These are phyloP conservation scores for Trichoderma sp. DNA, from an alignment of 2,329 filamentous ascomycete species.

Conservation along the genomic window DNA sequence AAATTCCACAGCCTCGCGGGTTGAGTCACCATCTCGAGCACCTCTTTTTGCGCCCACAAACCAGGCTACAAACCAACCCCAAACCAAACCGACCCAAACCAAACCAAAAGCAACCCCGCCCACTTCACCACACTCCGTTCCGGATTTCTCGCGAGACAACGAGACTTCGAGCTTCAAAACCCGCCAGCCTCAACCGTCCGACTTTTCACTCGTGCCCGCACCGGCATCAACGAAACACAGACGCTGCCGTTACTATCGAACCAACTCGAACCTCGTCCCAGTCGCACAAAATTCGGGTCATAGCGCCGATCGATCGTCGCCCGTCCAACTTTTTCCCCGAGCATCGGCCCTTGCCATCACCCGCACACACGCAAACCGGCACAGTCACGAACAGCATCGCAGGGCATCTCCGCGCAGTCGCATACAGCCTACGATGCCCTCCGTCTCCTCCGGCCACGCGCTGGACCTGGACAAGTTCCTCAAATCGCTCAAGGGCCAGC, in stretches of 20 bases:
- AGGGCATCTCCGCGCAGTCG: not conserved
- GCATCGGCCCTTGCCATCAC: constrained; percentile 17
- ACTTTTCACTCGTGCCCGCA: not conserved
- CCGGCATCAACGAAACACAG: not conserved
- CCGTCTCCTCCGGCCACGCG: constrained; percentile 49
- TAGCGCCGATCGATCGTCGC: not conserved
- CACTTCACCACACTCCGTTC: constrained; percentile 23
- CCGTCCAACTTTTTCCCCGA: not conserved
- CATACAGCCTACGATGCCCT: constrained; percentile 43
- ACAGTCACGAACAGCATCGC: not conserved
- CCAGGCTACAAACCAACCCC: not conserved
- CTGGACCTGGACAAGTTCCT: constrained; percentile 78
- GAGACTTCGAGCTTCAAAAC: constrained; percentile 5
- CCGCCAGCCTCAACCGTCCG: not conserved
- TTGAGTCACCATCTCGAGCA: constrained; percentile 28
- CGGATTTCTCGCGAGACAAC: not conserved
- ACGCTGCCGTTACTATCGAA: constrained; percentile 5
- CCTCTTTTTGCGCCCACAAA: constrained; percentile 24
- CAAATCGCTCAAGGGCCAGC: constrained; percentile 73
- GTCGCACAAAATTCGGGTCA: constrained; percentile 26
- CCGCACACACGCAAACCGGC: not conserved
- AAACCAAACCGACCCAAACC: not conserved
- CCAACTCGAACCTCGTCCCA: not conserved
- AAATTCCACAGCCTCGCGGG: constrained; percentile 27
- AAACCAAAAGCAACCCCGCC: constrained; percentile 22